A percentile compares a stretch with the other conserved stretches of the same genome.
These are phyloP conservation scores for Thuja plicata DNA, from an alignment of 83 land plant species.

Conservation along the genomic window DNA sequence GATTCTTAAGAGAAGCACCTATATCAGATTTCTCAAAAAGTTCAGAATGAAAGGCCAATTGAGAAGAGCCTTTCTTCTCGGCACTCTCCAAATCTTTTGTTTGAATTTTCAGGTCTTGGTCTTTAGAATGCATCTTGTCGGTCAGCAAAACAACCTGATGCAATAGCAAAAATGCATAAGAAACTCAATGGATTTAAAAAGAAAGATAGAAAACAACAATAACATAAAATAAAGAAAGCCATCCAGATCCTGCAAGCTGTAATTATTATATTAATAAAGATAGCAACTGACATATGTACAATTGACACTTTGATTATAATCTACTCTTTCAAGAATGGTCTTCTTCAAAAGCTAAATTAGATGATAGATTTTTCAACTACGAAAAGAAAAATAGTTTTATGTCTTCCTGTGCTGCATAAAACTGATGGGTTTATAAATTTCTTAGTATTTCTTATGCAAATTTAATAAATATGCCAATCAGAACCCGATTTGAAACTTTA, in stretches of 20 bases:
- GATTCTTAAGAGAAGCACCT: background rate
- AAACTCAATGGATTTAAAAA: background rate
- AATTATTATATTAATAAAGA: background rate
- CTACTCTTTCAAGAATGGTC: background rate
- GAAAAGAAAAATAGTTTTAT: background rate
- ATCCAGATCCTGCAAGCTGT: background rate
- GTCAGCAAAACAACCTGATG: slow-evolving; percentile 15
- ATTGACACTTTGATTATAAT: background rate
- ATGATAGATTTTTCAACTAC: background rate
- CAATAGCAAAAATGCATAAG: background rate
- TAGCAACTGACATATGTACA: background rate
- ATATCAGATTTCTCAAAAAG: background rate
- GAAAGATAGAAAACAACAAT: background rate
- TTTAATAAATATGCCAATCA: background rate
- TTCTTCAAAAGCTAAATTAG: background rate
- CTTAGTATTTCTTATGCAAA: background rate
- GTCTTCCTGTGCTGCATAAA: background rate
- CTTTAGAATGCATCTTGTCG: slow-evolving; percentile 18
- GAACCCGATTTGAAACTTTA: background rate
- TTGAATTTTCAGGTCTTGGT: slow-evolving; percentile 3
- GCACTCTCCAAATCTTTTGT: slow-evolving; percentile 12
- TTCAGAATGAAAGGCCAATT: background rate
- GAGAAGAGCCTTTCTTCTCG: background rate
- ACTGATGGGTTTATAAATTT: background rate
- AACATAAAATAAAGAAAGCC: background rate